phyloP scores from a whole-genome alignment of 768 basidiomycete genomes.

The Phylloporus rhodoxanthus region DNA sequence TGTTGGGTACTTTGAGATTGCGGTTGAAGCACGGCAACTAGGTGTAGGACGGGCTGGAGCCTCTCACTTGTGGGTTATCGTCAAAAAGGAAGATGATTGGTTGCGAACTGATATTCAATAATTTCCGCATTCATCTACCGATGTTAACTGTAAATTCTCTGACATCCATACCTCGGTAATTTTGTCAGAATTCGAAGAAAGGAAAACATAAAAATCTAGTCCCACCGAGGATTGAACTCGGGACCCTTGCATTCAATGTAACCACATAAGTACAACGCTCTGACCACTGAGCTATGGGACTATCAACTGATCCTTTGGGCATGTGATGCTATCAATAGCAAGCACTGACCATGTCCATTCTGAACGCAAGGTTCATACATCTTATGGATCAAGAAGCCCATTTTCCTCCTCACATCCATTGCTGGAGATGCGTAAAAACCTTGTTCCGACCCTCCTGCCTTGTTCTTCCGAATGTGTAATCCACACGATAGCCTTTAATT shows the following conservation, averaged over 20 bases:
- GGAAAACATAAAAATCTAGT: slow-evolving; percentile 36
- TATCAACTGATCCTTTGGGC: slow-evolving; percentile 2
- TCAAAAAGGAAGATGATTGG: slow-evolving; percentile 9
- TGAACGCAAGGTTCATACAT: background rate
- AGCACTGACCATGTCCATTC: background rate
- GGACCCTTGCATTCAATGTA: slow-evolving; percentile 53
- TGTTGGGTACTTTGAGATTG: slow-evolving; percentile 54
- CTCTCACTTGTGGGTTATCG: slow-evolving; percentile 13
- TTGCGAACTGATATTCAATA: background rate
- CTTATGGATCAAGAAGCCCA: slow-evolving; percentile 24
- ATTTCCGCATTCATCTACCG: background rate
- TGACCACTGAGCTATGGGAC: slow-evolving; percentile 59
- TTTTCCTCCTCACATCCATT: slow-evolving; percentile 42
- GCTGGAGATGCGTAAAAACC: slow-evolving; percentile 48
- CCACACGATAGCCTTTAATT: slow-evolving; percentile 74
- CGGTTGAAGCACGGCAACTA: slow-evolving; percentile 32
- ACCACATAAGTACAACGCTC: slow-evolving; percentile 60
- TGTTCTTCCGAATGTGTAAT: slow-evolving; percentile 86
- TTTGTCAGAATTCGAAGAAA: background rate
- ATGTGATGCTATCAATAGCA: background rate
- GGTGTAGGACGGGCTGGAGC: slow-evolving; percentile 22
- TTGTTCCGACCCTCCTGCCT: slow-evolving; percentile 64
- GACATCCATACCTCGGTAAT: background rate
- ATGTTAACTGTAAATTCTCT: no score
- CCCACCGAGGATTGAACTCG: slow-evolving; percentile 60